Conservation (phyloP, 306 rosid species). For the Leucaena leucocephala region DNA sequence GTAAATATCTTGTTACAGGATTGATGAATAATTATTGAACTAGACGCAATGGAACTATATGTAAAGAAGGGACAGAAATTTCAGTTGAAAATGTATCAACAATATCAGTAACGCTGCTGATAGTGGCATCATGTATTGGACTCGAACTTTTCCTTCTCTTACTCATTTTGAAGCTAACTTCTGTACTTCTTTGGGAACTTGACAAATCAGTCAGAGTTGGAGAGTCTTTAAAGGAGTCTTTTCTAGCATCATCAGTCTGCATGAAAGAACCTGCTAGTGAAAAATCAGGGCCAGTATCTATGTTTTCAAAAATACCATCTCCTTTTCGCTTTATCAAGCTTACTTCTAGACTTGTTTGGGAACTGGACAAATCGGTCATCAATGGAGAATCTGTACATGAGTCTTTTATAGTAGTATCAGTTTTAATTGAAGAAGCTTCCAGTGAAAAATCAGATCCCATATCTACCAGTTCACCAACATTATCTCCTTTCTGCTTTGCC, state of each 20-base stretch:
- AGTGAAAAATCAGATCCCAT: not conserved
- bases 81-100: constrained; percentile 33
- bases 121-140: constrained; percentile 10
- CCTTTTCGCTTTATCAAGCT: constrained; percentile 7
- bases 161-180: constrained; percentile 21
- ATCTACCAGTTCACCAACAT: constrained; percentile 10
- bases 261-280: constrained; percentile 9
- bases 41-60: constrained; percentile 34
- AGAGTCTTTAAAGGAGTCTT: constrained; percentile 24
- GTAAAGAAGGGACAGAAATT: constrained; percentile 28
- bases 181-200: constrained; percentile 26
- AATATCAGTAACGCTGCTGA: constrained; percentile 35
- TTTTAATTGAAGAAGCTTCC: constrained; percentile 12
- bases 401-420: not conserved
- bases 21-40: constrained; percentile 34
- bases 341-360: not conserved
- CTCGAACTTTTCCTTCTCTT: constrained; percentile 34
- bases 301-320: constrained; percentile 6
- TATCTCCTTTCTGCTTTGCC: constrained; percentile 5
- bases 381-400: not conserved
- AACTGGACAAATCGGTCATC: constrained; percentile 1
- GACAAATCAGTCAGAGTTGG: constrained; percentile 29
- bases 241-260: constrained; percentile 30
- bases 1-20: constrained; percentile 34
- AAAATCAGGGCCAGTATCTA: constrained; percentile 25